A percentile compares a stretch with the other conserved stretches of the same genome.
phyloP scores from a whole-genome alignment of 495 filamentous ascomycete species.

The Podospora bellae-mahoneyi region DNA sequence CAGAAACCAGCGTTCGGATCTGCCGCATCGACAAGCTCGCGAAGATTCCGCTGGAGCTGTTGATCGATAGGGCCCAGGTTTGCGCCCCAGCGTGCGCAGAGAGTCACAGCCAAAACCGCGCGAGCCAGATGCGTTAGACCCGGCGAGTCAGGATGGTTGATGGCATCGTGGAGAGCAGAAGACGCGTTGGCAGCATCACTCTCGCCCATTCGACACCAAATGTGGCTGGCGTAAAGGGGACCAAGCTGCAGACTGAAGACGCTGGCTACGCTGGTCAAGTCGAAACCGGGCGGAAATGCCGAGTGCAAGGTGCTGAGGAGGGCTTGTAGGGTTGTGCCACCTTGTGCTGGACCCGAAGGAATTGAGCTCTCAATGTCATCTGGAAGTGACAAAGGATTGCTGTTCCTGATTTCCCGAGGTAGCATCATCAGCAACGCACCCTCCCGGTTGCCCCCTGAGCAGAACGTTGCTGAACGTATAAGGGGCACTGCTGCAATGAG shows the following conservation, averaged over 20 bases:
- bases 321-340: conserved; percentile 40
- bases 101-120: conserved; percentile 65
- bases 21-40: conserved; percentile 31
- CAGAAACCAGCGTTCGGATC: conserved; percentile 40
- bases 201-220: conserved; percentile 47
- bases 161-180: conserved; percentile 68
- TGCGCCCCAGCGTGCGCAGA: conserved; percentile 75
- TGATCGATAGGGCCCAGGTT: conserved; percentile 53
- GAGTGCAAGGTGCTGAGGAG: conserved; percentile 50
- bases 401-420: conserved; percentile 52
- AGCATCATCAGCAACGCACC: conserved; percentile 71
- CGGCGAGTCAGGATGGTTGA: conserved; percentile 64
- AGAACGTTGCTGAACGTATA: conserved; percentile 74
- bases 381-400: conserved; percentile 58
- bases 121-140: conserved; percentile 71
- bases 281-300: conserved; percentile 49
- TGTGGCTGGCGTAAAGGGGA: conserved; percentile 38
- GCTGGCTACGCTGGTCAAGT: conserved; percentile 48
- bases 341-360: conserved; percentile 20
- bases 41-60: conserved; percentile 38
- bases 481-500: conserved; percentile 64
- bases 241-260: conserved; percentile 43
- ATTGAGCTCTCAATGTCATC: conserved; percentile 1
- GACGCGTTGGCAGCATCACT: conserved; percentile 54
- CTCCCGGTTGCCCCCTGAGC: conserved; percentile 81